phyloP scores from a whole-genome alignment of 768 basidiomycete genomes.

The Boletus coccyginus region DNA sequence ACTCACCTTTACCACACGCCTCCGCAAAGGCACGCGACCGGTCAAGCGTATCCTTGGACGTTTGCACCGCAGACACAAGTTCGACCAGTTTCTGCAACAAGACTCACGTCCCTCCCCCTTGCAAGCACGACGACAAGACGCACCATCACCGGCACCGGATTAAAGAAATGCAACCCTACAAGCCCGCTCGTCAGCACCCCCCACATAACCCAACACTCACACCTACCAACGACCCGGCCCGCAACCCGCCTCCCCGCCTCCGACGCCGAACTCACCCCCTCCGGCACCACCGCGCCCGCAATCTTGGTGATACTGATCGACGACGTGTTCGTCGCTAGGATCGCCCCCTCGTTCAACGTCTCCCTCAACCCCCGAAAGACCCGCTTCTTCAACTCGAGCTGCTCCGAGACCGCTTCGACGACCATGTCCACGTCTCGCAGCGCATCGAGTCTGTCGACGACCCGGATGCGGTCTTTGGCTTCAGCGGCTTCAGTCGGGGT shows the following conservation, averaged over 20 bases:
- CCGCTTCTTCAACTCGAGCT: constrained; percentile 68
- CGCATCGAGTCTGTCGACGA: constrained; percentile 58
- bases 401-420: constrained; percentile 92
- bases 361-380: constrained; percentile 73
- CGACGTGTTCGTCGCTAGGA: constrained; percentile 91
- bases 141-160: constrained; percentile 96
- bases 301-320: constrained; percentile 95
- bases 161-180: constrained; percentile 89
- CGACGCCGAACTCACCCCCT: constrained; percentile 55
- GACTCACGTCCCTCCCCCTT: neutral
- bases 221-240: constrained; percentile 76
- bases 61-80: constrained; percentile 91
- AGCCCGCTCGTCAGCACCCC: neutral
- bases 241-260: constrained; percentile 62
- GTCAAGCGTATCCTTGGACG: constrained; percentile 70
- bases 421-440: constrained; percentile 87
- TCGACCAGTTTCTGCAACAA: constrained; percentile 82
- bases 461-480: constrained; percentile 60
- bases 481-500: constrained; percentile 68
- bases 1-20: constrained; percentile 83
- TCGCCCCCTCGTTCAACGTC: constrained; percentile 66
- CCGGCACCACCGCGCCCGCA: constrained; percentile 71
- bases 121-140: constrained; percentile 11
- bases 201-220: neutral
- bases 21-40: constrained; percentile 77